Evolutionary conservation across 306 rosid genomes (phyloP), one percentile per base, ranked within the genome.

Genomic region (Hippophae gyantsensis): DNA sequence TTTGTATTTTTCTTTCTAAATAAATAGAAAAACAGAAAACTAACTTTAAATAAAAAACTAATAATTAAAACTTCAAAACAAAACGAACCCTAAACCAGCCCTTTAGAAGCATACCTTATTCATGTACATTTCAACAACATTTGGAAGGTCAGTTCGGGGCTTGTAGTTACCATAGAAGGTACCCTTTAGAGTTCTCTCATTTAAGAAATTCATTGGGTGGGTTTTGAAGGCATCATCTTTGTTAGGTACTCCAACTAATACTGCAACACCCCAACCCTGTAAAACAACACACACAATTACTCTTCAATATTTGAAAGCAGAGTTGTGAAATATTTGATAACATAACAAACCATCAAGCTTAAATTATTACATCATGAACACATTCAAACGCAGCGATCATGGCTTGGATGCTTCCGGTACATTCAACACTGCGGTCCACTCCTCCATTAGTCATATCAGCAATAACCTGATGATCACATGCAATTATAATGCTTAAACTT

Each of bases 211-310:
- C 72, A 86, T 0, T 10, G 93, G 94, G 67, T 84, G 82, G 60
- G 97, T 89, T 64, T 79, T 82, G 80, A 89, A 89, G 32, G 83
- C 84, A 65, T 84, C 95, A 43, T 89, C 95, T 75, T 80, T 89
- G 68, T 6, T 89, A 42, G 94, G 95, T 48, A 90, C 95, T 18
- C 97, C 97, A 42, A 90, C 97, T 1, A 89, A 90, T 7, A 89
- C 97, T 26, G 95, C 97, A 63, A 84, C 84, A 42, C 95, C 97
- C 97, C 97, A 89, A 12, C 97, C 97, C 97, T 89, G 75, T 43
- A 3, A 42, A 62, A 0, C 27, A 62, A 54, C 7, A 10, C 25
- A 6, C 10, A 1, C 2, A 11, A 11, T 6, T 27, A 0, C 6
- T 45, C 6, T 14, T 64, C 12, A 32, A 10, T n/a, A 43, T 41